Percentiles rank a stretch among this genome's conserved stretches.
Evolutionary conservation across 2,329 filamentous ascomycete species (phyloP).

Genomic region (Aspergillus fischeri): DNA sequence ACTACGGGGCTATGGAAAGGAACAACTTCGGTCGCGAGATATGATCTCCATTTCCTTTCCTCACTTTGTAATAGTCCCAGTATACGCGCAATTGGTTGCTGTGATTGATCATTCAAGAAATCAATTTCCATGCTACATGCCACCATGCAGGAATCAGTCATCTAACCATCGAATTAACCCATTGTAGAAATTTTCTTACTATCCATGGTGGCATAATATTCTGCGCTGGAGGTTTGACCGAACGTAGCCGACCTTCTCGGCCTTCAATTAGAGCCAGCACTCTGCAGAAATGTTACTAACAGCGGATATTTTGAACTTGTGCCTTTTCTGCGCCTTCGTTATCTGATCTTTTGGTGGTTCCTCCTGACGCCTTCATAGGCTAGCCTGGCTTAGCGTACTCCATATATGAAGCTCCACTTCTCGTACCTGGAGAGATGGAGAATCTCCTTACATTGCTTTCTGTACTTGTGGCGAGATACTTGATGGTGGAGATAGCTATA

Average conservation of each 20-base stretch:
- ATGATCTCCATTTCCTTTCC: neutral
- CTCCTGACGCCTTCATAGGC: neutral
- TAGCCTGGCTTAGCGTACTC: neutral
- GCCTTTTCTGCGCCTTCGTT: conserved; percentile 8
- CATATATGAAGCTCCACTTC: neutral
- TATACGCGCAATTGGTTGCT: neutral
- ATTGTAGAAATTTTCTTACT: neutral
- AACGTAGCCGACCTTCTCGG: conserved; percentile 4
- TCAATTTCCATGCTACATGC: conserved; percentile 2
- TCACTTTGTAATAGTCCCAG: neutral
- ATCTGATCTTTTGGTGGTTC: conserved; percentile 21
- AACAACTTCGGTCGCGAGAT: neutral
- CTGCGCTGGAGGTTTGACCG: neutral
- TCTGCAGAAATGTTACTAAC: conserved; percentile 3
- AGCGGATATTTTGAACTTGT: neutral
- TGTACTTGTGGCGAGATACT: neutral
- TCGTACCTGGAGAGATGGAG: neutral
- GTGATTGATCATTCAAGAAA: neutral
- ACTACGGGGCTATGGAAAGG: neutral
- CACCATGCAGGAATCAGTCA: neutral
- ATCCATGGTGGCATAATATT: neutral
- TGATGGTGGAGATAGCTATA: neutral
- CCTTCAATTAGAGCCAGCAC: neutral
- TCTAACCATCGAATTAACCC: conserved; percentile 7
- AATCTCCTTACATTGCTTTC: neutral